Percentiles rank a stretch among this genome's conserved stretches.
phyloP scores from a whole-genome alignment of 306 rosid species.

The Hippophae gyantsensis region DNA sequence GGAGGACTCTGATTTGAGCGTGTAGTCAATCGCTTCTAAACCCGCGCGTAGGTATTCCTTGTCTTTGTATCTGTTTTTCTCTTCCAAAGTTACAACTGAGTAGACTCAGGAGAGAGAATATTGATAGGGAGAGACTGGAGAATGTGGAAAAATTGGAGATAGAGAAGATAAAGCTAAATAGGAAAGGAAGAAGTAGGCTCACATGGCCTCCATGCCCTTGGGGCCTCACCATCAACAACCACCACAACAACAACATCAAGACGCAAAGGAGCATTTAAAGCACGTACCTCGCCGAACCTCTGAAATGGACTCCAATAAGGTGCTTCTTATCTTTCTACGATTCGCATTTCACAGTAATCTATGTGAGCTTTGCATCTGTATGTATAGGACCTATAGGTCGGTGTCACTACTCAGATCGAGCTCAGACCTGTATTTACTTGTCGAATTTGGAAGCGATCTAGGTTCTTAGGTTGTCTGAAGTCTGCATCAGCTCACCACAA shows the following conservation, averaged over 20 bases:
- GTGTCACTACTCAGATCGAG: constrained; percentile 33
- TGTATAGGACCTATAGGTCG: constrained; percentile 8
- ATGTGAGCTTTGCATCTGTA: background rate
- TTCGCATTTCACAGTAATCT: constrained; percentile 1
- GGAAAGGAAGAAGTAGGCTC: constrained; percentile 14
- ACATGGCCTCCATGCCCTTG: constrained; percentile 67
- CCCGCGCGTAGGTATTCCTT: constrained; percentile 22
- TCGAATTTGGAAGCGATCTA: constrained; percentile 40
- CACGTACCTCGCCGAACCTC: constrained; percentile 40
- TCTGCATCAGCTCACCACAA: constrained; percentile 22
- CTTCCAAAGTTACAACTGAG: constrained; percentile 8
- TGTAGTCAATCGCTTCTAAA: background rate
- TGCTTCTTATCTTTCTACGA: constrained; percentile 16
- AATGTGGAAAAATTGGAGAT: constrained; percentile 5
- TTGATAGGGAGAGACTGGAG: constrained; percentile 14
- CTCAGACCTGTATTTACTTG: constrained; percentile 20
- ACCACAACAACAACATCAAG: constrained; percentile 22
- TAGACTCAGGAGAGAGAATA: constrained; percentile 10
- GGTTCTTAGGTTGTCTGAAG: constrained; percentile 14
- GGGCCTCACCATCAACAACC: constrained; percentile 55
- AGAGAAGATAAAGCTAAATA: constrained; percentile 13
- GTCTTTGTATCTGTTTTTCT: constrained; percentile 19
- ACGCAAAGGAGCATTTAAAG: constrained; percentile 32
- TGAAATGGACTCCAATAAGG: constrained; percentile 60
- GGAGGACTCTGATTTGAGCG: constrained; percentile 20